Evolutionary conservation across 345 rosid species (phyloP).

Genomic region (Arabis hirsuta): DNA sequence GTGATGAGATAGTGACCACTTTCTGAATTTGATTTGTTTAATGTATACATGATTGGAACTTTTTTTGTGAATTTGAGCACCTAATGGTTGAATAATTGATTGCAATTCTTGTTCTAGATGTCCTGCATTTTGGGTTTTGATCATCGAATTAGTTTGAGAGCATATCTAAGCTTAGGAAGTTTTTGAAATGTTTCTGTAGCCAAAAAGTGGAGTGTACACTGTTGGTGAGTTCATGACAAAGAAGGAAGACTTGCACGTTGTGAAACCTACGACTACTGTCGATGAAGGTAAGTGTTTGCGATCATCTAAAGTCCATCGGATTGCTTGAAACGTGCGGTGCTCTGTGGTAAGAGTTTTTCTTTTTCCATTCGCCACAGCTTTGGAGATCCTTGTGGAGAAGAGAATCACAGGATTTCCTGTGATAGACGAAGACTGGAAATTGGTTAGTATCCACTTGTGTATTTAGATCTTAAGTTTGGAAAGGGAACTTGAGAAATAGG

Average conservation of each 20-base stretch:
- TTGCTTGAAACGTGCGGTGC: neutral
- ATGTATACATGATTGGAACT: neutral
- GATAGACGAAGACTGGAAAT: slow-evolving; percentile 77
- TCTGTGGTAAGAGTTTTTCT: neutral
- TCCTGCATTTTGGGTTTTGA: neutral
- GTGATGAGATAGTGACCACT: slow-evolving; percentile 1
- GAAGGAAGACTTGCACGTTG: slow-evolving; percentile 73
- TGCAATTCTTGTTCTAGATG: neutral
- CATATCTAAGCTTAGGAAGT: neutral
- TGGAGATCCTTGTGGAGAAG: slow-evolving; percentile 71
- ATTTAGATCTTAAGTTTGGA: neutral
- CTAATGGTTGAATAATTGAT: neutral
- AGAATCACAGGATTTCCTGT: slow-evolving; percentile 95
- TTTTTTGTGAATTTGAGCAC: neutral
- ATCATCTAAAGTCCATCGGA: slow-evolving; percentile 1
- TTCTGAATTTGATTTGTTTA: neutral
- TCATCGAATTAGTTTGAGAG: slow-evolving; percentile 1
- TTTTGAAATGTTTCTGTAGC: slow-evolving; percentile 47
- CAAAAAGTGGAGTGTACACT: slow-evolving; percentile 59
- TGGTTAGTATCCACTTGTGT: slow-evolving; percentile 52
- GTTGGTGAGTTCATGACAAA: slow-evolving; percentile 93
- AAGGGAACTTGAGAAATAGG: neutral
- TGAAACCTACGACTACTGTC: slow-evolving; percentile 75
- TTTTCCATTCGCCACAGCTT: slow-evolving; percentile 49
- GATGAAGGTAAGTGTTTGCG: slow-evolving; percentile 67